Base-by-base conservation (phyloP, 179 eudicot species). In the Pouteria campechiana region DNA sequence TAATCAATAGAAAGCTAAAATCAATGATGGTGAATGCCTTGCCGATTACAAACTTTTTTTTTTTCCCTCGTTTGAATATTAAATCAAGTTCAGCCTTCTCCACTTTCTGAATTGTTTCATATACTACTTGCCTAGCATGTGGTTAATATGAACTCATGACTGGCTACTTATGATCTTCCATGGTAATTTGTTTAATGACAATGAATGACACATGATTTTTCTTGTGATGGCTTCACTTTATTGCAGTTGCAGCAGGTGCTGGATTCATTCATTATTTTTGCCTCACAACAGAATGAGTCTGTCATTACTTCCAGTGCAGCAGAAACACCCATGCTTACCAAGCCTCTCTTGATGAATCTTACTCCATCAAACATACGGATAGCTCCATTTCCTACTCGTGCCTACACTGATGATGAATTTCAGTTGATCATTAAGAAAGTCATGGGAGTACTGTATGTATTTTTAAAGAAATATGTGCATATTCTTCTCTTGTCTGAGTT, bases 331-430 rank as follows among this genome's bases (percentile, higher is more conserved):
- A 34, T 69, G 41, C 10, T 12, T 15, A 46, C 60, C 31, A 67
- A 46, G 62, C 52, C 62, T 42, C 75, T 86, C 23, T 80, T 81
- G 75, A 69, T 61, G 64, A 65, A 67, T n/a, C 80, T 64, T 39
- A 70, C 72, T 56, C 99, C 99, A 50, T 73, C 99, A 45, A 72
- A 62, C 55, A 83, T 92, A 75, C 75, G 79, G 68, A 57, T 92
- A 46, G 95, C 75, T 42, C 99, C 95, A 31, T 92, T 92, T 60
- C 99, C 96, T 44, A 88, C 95, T 63, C 89, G 78, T 58, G 96
- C 78, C 53, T 92, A 92, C 75, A 92, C 93, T 32, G 96, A 88
- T 58, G 96, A 92, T 48, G 96, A 92, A 76, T 92, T 92, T 70
- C 99, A 92, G 67, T 80, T 75, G 50, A 92, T 92, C 29, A 52